Evolutionary conservation across 768 basidiomycete genomes (phyloP).

Genomic region (Boletus rubescentipes): DNA sequence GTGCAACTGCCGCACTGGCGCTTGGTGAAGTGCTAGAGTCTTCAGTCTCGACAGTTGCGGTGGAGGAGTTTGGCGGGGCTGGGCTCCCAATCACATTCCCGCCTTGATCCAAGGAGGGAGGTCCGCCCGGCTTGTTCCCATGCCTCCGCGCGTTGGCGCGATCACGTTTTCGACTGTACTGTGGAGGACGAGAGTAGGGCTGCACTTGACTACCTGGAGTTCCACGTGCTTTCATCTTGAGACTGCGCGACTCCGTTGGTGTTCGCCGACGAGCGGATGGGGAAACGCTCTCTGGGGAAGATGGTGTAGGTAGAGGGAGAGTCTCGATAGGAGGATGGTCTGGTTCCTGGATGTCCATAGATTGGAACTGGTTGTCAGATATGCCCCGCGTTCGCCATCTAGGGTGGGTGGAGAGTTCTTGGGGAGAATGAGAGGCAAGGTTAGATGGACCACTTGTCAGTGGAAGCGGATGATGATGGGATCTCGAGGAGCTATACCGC

Average conservation of each 20-base stretch:
- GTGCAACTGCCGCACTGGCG: background rate
- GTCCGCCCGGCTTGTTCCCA: background rate
- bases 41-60: background rate
- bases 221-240: background rate
- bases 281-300: slow-evolving; percentile 10
- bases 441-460: background rate
- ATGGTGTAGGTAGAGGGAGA: slow-evolving; percentile 5
- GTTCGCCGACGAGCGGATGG: background rate
- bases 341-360: background rate
- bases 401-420: slow-evolving; percentile 13
- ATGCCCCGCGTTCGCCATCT: slow-evolving; percentile 15
- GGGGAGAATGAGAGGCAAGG: background rate
- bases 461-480: background rate
- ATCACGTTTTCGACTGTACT: slow-evolving; percentile 5
- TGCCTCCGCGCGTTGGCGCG: slow-evolving; percentile 1
- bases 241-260: slow-evolving; percentile 10
- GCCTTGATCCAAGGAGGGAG: background rate
- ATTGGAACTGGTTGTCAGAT: background rate
- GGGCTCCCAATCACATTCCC: background rate
- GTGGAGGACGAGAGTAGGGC: background rate
- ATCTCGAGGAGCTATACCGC: background rate
- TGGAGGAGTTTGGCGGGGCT: background rate
- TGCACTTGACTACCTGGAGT: background rate
- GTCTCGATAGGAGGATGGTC: slow-evolving; percentile 19
- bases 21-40: background rate